These are phyloP conservation scores for Cladosporium sp. DNA, from an alignment of 2,329 filamentous ascomycete genomes.

Conservation along the genomic window DNA sequence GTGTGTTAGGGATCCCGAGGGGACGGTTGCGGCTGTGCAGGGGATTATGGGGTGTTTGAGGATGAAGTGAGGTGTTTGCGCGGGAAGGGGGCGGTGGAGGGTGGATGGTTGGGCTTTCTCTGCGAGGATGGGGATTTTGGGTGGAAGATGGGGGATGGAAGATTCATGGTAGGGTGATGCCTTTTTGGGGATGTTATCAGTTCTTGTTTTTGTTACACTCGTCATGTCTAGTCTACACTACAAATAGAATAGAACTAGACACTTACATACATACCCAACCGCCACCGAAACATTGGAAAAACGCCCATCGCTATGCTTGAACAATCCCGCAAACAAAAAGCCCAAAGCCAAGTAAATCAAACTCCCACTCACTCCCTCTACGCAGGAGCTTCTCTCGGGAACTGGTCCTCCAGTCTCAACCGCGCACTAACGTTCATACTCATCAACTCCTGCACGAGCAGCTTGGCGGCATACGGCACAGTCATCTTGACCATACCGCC, in stretches of 20 bases:
- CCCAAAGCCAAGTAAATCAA: neutral
- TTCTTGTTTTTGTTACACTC: neutral
- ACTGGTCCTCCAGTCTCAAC: slow-evolving; percentile 88
- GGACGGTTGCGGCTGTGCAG: slow-evolving; percentile 24
- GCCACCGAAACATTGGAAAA: neutral
- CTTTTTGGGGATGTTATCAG: no score
- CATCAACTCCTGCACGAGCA: slow-evolving; percentile 90
- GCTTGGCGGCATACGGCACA: slow-evolving; percentile 95
- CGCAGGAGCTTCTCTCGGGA: slow-evolving; percentile 50
- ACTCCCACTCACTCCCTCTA: no score
- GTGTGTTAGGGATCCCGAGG: slow-evolving; percentile 23
- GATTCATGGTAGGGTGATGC: neutral
- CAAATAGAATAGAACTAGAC: neutral
- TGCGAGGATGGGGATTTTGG: slow-evolving; percentile 61
- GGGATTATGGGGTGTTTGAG: slow-evolving; percentile 22
- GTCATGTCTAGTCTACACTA: neutral
- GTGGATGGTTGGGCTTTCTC: slow-evolving; percentile 34
- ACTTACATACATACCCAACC: neutral
- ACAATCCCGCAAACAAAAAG: neutral
- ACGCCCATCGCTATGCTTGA: slow-evolving; percentile 12
- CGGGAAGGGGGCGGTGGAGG: slow-evolving; percentile 31
- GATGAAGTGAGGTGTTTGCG: slow-evolving; percentile 1
- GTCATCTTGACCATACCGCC: slow-evolving; percentile 85
- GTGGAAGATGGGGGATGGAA: slow-evolving; percentile 3
- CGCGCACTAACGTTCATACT: slow-evolving; percentile 98